phyloP scores from a whole-genome alignment of 164 flowering plant species.

The Tetrastigma voinierianum region DNA sequence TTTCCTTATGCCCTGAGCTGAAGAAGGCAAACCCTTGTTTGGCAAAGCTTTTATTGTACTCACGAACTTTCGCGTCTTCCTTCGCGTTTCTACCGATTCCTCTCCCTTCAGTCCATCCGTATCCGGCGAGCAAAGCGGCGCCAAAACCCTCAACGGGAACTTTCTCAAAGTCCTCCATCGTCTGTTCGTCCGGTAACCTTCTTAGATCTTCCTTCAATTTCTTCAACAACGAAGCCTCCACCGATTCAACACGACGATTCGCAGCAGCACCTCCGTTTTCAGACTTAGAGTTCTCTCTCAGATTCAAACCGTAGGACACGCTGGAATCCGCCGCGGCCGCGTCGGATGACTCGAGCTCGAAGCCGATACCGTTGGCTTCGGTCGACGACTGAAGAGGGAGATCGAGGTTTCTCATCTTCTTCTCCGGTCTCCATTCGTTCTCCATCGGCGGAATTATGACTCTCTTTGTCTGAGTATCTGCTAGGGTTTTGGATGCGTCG shows the following conservation, averaged over 20 bases:
- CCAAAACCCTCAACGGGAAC: constrained; percentile 80
- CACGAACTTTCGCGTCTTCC: constrained; percentile 54
- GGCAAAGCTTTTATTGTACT: constrained; percentile 31
- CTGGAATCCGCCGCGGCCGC: constrained; percentile 13
- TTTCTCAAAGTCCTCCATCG: constrained; percentile 51
- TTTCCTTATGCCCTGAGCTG: neutral
- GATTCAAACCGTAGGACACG: constrained; percentile 46
- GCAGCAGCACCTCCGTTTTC: constrained; percentile 1
- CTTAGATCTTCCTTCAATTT: constrained; percentile 53
- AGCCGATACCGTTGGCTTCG: constrained; percentile 19
- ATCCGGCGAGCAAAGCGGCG: constrained; percentile 61
- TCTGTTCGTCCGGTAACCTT: constrained; percentile 57
- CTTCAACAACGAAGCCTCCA: constrained; percentile 40
- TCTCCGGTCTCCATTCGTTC: constrained; percentile 53
- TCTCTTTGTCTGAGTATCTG: constrained; percentile 7
- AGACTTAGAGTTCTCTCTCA: constrained; percentile 16
- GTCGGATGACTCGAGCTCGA: constrained; percentile 43
- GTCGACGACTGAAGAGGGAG: constrained; percentile 24
- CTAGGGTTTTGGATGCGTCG: constrained; percentile 42
- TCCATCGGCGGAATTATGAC: constrained; percentile 50
- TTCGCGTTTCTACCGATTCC: constrained; percentile 70
- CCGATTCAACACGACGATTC: neutral
- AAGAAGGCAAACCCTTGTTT: constrained; percentile 56
- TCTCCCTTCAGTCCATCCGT: constrained; percentile 76
- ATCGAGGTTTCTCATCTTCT: constrained; percentile 67